Base-by-base conservation (phyloP, 176 grass and related monocot genomes). In the Typha latifolia region DNA sequence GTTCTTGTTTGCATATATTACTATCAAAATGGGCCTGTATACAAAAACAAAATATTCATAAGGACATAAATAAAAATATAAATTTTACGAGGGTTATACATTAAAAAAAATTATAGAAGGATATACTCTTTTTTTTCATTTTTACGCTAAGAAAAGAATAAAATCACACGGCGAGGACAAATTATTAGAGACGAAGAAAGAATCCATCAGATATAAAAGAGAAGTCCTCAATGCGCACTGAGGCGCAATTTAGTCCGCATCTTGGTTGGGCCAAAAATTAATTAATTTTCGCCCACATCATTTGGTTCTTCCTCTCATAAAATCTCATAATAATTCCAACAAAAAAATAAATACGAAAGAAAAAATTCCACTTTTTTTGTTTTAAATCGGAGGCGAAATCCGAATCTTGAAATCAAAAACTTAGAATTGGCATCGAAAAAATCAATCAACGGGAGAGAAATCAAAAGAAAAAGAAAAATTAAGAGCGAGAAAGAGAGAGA, bases 181-280 rank as follows among this genome's bases (percentile, higher is more conserved):
- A 29, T 29, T 29, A 29, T 29, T 29, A 3, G 2, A 21, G 53
- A 14, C 2, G 53, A 59, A 21, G 16, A 59, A 21, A 16, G 13
- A 59, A 59, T 0, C 53, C 53, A 59, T 59, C 53, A 59, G 53
- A 59, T 19, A 8, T 19, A 19, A 22, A 57, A 59, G n/a, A 20
- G 14, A 21, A 57, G 15, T 59, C 53, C 53, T 16, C 53, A 59
- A 59, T 59, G 53, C 53, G 53, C 53, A 59, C 20, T 2, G 4
- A 14, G n/a, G n/a, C 53, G 53, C 53, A 59, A n/a, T 59, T 59
- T 21, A 21, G 53, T 59, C 53, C 53, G 53, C 53, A 59, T 59
- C 53, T 19, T 59, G 53, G 53, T 59, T 22, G 16, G 53, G 18
- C 53, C 5, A 10, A 16, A 22, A 3, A n/a, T n/a, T n/a, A 29